Evolutionary conservation across 2,329 filamentous ascomycete genomes (phyloP), one percentile per base, ranked within the genome.

Genomic region (Exophiala alcalophila): DNA sequence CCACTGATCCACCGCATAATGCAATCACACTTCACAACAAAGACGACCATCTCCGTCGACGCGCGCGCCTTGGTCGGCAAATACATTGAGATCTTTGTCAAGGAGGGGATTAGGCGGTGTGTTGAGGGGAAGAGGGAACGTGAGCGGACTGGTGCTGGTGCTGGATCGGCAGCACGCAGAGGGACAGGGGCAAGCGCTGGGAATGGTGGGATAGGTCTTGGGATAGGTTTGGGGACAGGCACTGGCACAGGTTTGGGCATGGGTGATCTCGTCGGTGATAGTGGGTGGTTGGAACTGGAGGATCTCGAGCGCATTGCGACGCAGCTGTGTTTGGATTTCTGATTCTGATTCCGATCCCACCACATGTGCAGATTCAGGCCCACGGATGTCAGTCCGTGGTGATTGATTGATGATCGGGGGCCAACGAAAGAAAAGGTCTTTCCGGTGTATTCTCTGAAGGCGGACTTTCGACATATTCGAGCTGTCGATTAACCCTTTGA

Each of bases 51-150:
- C 52, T 81, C 82, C 5, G 82, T 79, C 56, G 85, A 89, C 58
- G 88, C 88, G 3, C 86, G 90, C 61, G 74, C 70, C 5, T 78
- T 89, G 1, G 77, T 90, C 45, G 84, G 81, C 10, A 88, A 84
- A 66, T 97, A 97, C 62, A 76, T 96, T 65, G 88, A 96, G 64
- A 79, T 91, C 0, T 97, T 96, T 66, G 84, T 95, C 39, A 76
- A 85, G 49, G 91, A 97, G 68, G 87, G 88, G 1, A 81, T 97
- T 61, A 87, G 88, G 11, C 69, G 91, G 59, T 82, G 86, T 26
- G 78, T 81, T 7, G 80, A 81, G 45, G 84, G 87, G 70, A 82
- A 83, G 60, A 71, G 63, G 27, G 66, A 72, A 64, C 63, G 63
- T 23, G 62, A 58, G 57, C 59, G 40, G 46, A 57, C n/a, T n/a